Conservation (phyloP, 2,329 filamentous ascomycete species). For the Phoma sp. region DNA sequence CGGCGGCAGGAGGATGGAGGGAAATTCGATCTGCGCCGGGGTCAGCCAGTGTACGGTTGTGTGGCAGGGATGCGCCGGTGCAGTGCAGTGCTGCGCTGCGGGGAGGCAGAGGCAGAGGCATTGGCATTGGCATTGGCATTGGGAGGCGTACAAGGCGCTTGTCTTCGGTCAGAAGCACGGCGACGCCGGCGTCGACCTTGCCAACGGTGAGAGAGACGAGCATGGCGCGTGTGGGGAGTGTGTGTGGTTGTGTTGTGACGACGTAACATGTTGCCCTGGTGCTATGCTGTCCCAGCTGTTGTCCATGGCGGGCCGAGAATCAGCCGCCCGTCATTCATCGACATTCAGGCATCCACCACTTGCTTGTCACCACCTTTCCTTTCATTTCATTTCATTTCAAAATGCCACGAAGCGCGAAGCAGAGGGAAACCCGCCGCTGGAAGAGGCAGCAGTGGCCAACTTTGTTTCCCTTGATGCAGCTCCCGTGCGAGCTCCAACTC, state of each 20-base stretch:
- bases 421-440: not conserved
- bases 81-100: slow-evolving; percentile 20
- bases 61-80: slow-evolving; percentile 23
- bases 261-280: slow-evolving; percentile 4
- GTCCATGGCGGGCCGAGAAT: slow-evolving; percentile 6
- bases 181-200: slow-evolving; percentile 98
- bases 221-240: slow-evolving; percentile 62
- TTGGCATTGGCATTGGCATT: not conserved
- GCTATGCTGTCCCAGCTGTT: slow-evolving; percentile 10
- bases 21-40: slow-evolving; percentile 85
- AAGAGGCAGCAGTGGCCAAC: not conserved
- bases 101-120: slow-evolving; percentile 3
- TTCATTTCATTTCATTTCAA: not conserved
- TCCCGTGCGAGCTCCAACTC: slow-evolving; percentile 17
- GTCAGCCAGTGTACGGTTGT: slow-evolving; percentile 29
- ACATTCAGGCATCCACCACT: slow-evolving; percentile 8
- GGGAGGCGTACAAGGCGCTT: slow-evolving; percentile 80
- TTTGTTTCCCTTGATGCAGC: slow-evolving; percentile 8
- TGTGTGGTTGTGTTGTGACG: slow-evolving; percentile 11
- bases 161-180: slow-evolving; percentile 93
- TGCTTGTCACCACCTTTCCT: not conserved
- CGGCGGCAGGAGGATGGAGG: slow-evolving; percentile 92
- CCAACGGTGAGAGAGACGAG: slow-evolving; percentile 97
- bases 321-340: slow-evolving; percentile 4
- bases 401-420: not conserved